These are phyloP conservation scores for Aspergillus cejpii DNA, from an alignment of 2,329 filamentous ascomycete genomes.

Conservation along the genomic window DNA sequence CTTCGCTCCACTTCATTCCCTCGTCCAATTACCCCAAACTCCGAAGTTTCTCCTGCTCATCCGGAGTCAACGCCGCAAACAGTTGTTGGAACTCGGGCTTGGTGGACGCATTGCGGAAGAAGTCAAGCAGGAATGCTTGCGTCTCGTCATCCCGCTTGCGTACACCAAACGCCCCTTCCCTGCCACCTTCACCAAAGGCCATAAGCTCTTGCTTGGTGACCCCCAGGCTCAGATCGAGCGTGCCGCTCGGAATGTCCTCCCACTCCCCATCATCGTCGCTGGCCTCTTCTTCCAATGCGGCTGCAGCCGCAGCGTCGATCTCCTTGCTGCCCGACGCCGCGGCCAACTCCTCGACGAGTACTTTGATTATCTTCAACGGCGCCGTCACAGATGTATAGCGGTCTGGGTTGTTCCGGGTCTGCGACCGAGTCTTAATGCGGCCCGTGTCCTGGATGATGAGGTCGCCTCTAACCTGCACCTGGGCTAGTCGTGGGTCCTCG, in stretches of 20 bases:
- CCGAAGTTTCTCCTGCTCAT: constrained; percentile 43
- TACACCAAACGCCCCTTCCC: constrained; percentile 42
- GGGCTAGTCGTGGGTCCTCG: constrained; percentile 69
- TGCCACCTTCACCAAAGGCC: constrained; percentile 56
- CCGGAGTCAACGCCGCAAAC: constrained; percentile 48
- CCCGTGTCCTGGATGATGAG: constrained; percentile 73
- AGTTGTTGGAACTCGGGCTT: constrained; percentile 51
- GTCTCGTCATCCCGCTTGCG: constrained; percentile 84
- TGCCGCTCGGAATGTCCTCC: constrained; percentile 77
- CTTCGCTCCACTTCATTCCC: background rate
- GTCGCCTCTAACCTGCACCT: constrained; percentile 85
- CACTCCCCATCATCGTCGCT: constrained; percentile 73
- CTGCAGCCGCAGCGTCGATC: constrained; percentile 51
- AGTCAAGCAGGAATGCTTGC: constrained; percentile 72
- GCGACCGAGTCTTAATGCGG: constrained; percentile 87
- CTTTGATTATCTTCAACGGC: constrained; percentile 90
- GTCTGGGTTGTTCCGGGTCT: constrained; percentile 81
- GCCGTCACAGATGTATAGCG: constrained; percentile 82
- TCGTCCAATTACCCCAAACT: constrained; percentile 21
- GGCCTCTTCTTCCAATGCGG: constrained; percentile 53
- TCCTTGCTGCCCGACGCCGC: constrained; percentile 61
- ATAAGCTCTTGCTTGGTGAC: constrained; percentile 70
- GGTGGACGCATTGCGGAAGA: constrained; percentile 59
- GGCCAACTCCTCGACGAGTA: constrained; percentile 83
- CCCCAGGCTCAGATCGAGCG: constrained; percentile 67